Base-by-base conservation (phyloP, 2,329 filamentous ascomycete genomes). In the Paraconiothyrium sp. region DNA sequence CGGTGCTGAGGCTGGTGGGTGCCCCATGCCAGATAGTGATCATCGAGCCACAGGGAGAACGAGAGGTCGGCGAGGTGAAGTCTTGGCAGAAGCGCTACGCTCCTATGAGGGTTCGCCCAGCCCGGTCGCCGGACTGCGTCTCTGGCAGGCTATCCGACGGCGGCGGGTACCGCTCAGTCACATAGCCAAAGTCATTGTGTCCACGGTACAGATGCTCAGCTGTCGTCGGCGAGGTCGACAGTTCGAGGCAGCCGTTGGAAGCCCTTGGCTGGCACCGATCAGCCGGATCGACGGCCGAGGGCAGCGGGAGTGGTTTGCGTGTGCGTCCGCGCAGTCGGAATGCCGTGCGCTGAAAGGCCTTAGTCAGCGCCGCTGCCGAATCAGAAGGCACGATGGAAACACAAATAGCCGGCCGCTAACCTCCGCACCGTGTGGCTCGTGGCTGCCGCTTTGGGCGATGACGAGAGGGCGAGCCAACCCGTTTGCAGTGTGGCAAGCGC, bases 31-130 rank as follows among this genome's bases (percentile, higher is more conserved):
- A 68, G 62, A 72, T 73, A 66, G 65, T 67, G 72, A 77, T 77
- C 73, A 70, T 67, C 73, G 66, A 67, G 67, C 62, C 65, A 62
- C 60, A 63, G 71, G 67, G 65, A 67, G 64, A 61, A 63, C 64
- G 67, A 64, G 66, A 76, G 74, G 75, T 78, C 76, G 76, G 73
- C 76, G 76, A 77, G 69, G 71, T 74, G 46, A 48, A 10, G 2
- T 34, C 72, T 75, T 75, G 72, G 72, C 72, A 11, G 20, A n/a
- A 3, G 49, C 49, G 34, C 49, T 41, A 41, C 27, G 20, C 14
- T 20, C 27, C 27, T 22, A 7, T 55, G 5, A 47, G 20, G 16
- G 16, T 7, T 32, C 20, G 54, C 30, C 41, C 43, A 32, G 37
- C 34, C 30, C 20, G 20, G 46, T 37, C 46, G 44, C 34, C 32